Percentiles rank a stretch among this genome's conserved stretches.
Conservation (phyloP, 1,284 basidiomycete genomes). For the Neolentinus lepideus region DNA sequence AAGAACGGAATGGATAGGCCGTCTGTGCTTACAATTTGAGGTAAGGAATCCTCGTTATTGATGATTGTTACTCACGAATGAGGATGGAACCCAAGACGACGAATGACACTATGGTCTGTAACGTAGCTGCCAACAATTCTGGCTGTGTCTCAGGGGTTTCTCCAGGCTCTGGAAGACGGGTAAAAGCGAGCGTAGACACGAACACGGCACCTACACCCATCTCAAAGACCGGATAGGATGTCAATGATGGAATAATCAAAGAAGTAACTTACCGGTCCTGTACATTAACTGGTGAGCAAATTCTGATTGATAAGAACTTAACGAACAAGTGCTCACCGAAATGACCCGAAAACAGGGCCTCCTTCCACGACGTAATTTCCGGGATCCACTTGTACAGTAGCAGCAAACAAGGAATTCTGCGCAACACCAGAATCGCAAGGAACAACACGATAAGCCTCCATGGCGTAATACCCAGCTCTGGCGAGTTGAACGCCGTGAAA, state of each 20-base stretch:
- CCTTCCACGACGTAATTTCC: slow-evolving; percentile 73
- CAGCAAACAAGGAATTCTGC: slow-evolving; percentile 73
- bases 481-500: slow-evolving; percentile 60
- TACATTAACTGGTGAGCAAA: too few relatives aligned
- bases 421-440: slow-evolving; percentile 58
- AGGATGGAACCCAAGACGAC: slow-evolving; percentile 81
- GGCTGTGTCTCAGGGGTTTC: slow-evolving; percentile 56
- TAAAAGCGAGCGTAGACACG: slow-evolving; percentile 71
- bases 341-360: slow-evolving; percentile 82
- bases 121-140: slow-evolving; percentile 59
- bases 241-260: neutral
- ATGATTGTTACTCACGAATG: slow-evolving; percentile 45
- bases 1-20: slow-evolving; percentile 89
- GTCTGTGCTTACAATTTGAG: slow-evolving; percentile 33
- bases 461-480: slow-evolving; percentile 58
- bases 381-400: slow-evolving; percentile 78
- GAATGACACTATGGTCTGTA: slow-evolving; percentile 81
- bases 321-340: slow-evolving; percentile 48
- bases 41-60: neutral
- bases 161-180: slow-evolving; percentile 54
- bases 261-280: slow-evolving; percentile 44
- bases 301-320: too few relatives aligned
- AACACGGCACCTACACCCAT: slow-evolving; percentile 85
- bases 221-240: slow-evolving; percentile 22
- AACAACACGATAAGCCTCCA: slow-evolving; percentile 71